These are phyloP conservation scores for Curvularia spicifera DNA, from an alignment of 2,329 filamentous ascomycete genomes.

Conservation along the genomic window DNA sequence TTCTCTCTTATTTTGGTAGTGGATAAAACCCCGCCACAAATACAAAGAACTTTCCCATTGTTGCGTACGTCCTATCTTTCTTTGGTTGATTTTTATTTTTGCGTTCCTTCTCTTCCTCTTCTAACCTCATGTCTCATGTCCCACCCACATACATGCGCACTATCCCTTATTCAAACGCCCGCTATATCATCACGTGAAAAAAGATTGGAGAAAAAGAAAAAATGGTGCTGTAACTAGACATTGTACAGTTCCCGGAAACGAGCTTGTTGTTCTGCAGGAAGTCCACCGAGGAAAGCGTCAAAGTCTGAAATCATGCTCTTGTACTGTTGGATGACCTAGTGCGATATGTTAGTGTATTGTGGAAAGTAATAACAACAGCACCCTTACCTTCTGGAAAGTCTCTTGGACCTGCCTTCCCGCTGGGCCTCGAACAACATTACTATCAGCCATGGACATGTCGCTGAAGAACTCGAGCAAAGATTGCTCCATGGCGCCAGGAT, in stretches of 20 bases:
- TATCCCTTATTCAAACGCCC: constrained; percentile 36
- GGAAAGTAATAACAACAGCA: neutral
- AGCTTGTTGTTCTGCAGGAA: constrained; percentile 54
- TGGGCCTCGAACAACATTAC: constrained; percentile 62
- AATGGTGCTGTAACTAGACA: constrained; percentile 27
- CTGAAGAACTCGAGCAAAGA: constrained; percentile 82
- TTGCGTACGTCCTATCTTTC: constrained; percentile 23
- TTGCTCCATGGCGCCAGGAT: constrained; percentile 91
- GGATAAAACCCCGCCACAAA: neutral
- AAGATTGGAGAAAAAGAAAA: constrained; percentile 16
- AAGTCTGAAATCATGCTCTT: constrained; percentile 63
- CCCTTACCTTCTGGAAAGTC: constrained; percentile 72
- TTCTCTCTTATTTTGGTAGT: constrained; percentile 2
- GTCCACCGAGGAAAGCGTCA: constrained; percentile 57
- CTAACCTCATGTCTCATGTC: no score
- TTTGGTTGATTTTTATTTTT: constrained; percentile 14
- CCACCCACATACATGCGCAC: neutral
- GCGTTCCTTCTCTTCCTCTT: no score
- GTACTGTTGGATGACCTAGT: constrained; percentile 60
- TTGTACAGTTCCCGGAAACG: constrained; percentile 54
- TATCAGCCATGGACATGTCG: constrained; percentile 75
- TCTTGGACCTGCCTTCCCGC: constrained; percentile 66
- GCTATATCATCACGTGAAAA: constrained; percentile 26
- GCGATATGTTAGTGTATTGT: constrained; percentile 22
- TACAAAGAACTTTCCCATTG: constrained; percentile 10